phyloP scores from a whole-genome alignment of 2,329 filamentous ascomycete species.

The Colletotrichum melonis region DNA sequence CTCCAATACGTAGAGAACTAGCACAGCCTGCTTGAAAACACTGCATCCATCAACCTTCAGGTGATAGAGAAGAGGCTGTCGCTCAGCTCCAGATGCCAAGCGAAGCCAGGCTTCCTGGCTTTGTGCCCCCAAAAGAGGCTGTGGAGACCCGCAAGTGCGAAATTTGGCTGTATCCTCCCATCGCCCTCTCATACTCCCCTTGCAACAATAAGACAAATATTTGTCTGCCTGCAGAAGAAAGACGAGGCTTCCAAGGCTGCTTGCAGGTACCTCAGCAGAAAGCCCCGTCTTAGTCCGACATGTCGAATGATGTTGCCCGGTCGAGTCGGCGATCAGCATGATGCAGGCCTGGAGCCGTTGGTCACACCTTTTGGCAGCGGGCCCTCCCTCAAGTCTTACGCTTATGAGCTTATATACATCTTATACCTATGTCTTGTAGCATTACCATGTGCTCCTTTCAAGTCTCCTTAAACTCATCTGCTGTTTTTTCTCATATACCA shows the following conservation, averaged over 20 bases:
- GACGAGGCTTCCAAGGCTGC: not conserved
- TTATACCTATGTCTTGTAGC: not conserved
- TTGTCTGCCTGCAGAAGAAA: slow-evolving; percentile 16
- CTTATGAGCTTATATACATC: slow-evolving; percentile 1
- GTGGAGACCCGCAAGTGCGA: slow-evolving; percentile 7
- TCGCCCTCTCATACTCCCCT: not conserved
- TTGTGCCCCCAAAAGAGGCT: slow-evolving; percentile 12
- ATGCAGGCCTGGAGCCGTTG: slow-evolving; percentile 12
- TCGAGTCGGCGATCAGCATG: not conserved
- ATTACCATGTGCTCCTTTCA: not conserved
- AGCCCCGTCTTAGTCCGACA: slow-evolving; percentile 7
- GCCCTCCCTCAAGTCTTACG: too few relatives aligned
- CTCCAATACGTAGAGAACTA: not conserved
- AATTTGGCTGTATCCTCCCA: slow-evolving; percentile 18
- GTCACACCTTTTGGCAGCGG: not conserved
- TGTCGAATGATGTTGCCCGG: slow-evolving; percentile 9
- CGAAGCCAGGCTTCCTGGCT: not conserved
- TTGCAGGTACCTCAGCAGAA: not conserved
- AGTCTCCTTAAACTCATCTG: not conserved
- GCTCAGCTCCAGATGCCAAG: not conserved
- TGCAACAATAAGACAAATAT: slow-evolving; percentile 2
- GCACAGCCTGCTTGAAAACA: not conserved
- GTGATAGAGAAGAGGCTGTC: not conserved
- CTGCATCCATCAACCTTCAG: not conserved
- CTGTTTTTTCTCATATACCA: not conserved